Evolutionary conservation across 1,284 basidiomycete species (phyloP).

Genomic region (Ceratobasidium sp.): DNA sequence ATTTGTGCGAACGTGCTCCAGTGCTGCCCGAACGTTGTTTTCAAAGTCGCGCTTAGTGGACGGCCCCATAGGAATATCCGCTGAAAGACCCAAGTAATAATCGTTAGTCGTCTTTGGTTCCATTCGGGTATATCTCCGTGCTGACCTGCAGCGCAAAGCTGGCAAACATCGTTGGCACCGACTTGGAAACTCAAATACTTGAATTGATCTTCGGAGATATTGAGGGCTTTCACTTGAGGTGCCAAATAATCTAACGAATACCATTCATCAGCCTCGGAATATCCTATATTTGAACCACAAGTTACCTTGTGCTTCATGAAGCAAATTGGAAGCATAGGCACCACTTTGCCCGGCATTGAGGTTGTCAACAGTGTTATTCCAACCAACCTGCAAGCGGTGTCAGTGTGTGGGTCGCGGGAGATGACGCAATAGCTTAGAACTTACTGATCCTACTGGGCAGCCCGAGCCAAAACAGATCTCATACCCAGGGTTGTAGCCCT

Average conservation of each 20-base stretch:
- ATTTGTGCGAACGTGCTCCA: slow-evolving; percentile 54
- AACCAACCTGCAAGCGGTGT: slow-evolving; percentile 40
- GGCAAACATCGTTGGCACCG: slow-evolving; percentile 60
- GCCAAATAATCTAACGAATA: slow-evolving; percentile 54
- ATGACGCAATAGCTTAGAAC: background rate
- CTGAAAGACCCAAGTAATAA: slow-evolving; percentile 46
- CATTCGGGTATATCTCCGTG: background rate
- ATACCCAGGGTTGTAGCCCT: slow-evolving; percentile 44
- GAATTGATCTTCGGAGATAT: slow-evolving; percentile 54
- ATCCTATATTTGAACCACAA: background rate
- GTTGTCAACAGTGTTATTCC: slow-evolving; percentile 48
- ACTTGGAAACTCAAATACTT: slow-evolving; percentile 59
- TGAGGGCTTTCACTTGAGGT: slow-evolving; percentile 53
- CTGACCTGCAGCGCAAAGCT: slow-evolving; percentile 57
- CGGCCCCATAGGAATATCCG: slow-evolving; percentile 49
- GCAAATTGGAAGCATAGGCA: slow-evolving; percentile 49
- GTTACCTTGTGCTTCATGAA: slow-evolving; percentile 49
- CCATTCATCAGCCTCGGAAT: background rate
- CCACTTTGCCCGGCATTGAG: slow-evolving; percentile 50
- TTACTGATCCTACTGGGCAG: slow-evolving; percentile 36
- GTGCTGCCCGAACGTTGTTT: slow-evolving; percentile 54
- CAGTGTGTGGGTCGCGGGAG: background rate
- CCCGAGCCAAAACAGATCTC: slow-evolving; percentile 50
- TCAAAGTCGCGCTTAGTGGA: slow-evolving; percentile 57
- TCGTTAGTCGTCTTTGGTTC: background rate